phyloP scores from a whole-genome alignment of 1,284 basidiomycete genomes.

The Ceratobasidium sp. region DNA sequence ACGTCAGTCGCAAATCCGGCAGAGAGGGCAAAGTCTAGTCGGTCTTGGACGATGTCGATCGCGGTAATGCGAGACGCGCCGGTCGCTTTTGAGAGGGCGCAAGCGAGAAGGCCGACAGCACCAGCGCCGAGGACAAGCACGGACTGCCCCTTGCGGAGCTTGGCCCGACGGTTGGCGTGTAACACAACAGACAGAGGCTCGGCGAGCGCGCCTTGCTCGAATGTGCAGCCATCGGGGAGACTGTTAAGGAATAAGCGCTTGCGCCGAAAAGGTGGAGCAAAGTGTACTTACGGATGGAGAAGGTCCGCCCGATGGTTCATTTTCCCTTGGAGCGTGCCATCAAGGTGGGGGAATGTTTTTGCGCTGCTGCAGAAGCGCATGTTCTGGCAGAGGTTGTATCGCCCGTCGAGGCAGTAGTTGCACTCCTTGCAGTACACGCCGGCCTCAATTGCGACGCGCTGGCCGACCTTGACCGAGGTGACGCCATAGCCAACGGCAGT shows the following conservation, averaged over 20 bases:
- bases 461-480: constrained; percentile 74
- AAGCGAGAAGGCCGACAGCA: constrained; percentile 91
- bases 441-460: constrained; percentile 94
- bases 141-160: constrained; percentile 58
- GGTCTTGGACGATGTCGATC: constrained; percentile 86
- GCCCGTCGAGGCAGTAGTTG: constrained; percentile 63
- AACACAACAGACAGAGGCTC: constrained; percentile 93
- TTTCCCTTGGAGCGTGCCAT: constrained; percentile 88
- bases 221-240: constrained; percentile 80
- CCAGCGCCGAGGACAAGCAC: constrained; percentile 93
- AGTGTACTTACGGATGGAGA: constrained; percentile 80
- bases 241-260: constrained; percentile 59
- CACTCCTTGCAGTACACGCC: constrained; percentile 74
- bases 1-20: constrained; percentile 83
- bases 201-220: constrained; percentile 86
- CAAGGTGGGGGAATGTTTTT: constrained; percentile 92
- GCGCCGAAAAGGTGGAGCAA: constrained; percentile 19
- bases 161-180: constrained; percentile 82
- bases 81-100: constrained; percentile 79
- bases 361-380: constrained; percentile 92
- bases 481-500: constrained; percentile 79
- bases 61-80: constrained; percentile 81
- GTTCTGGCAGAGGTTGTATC: constrained; percentile 93
- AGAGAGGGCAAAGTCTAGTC: constrained; percentile 80
- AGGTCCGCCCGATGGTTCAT: constrained; percentile 91